Conservation (phyloP, 2,329 filamentous ascomycete genomes). For the Ceratocystis alfenasii region DNA sequence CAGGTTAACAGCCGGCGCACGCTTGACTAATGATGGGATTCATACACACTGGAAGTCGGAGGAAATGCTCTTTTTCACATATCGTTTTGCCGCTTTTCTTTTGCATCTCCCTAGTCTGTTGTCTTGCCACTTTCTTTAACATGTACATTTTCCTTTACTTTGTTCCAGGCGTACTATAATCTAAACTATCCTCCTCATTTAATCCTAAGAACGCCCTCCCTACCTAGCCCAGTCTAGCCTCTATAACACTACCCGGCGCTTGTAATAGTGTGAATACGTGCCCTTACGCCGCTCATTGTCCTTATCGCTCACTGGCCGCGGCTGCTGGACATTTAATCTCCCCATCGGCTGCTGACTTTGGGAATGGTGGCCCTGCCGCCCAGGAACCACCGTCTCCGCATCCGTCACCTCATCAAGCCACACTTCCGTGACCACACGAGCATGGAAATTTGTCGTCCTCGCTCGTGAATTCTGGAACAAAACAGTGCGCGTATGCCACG, state of each 20-base stretch:
- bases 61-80: no score
- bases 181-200: no score
- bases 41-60: no score
- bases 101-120: no score
- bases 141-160: no score
- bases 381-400: not conserved
- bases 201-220: not conserved
- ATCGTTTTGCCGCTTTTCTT: no score
- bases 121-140: no score
- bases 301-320: not conserved
- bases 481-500: constrained; percentile 31
- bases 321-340: not conserved
- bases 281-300: not conserved
- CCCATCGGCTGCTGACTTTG: not conserved
- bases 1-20: no score
- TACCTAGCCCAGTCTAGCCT: not conserved
- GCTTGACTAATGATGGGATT: no score
- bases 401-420: constrained; percentile 15
- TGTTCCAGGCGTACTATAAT: no score
- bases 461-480: constrained; percentile 17
- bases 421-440: constrained; percentile 14
- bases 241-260: not conserved
- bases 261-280: constrained; percentile 15
- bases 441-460: constrained; percentile 17
- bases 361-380: no score